Percentiles rank a stretch among this genome's conserved stretches.
These are phyloP conservation scores for Zymoseptoria passerinii DNA, from an alignment of 2,329 filamentous ascomycete species.

Conservation along the genomic window DNA sequence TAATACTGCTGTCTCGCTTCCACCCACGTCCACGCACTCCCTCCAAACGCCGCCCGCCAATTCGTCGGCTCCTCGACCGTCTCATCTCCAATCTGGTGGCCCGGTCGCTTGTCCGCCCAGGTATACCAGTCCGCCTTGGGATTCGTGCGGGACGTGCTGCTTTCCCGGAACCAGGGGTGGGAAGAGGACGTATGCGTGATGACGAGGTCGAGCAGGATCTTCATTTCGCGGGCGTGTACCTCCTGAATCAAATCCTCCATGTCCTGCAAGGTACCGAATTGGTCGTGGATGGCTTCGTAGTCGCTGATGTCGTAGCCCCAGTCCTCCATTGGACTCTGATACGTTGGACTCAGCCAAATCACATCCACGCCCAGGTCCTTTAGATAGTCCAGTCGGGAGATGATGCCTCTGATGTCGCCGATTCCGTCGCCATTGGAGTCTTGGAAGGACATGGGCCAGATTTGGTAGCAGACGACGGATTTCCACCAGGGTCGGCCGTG, in stretches of 20 bases:
- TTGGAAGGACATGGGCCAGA: constrained; percentile 41
- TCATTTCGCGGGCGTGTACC: constrained; percentile 56
- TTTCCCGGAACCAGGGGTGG: constrained; percentile 53
- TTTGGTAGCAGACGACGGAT: constrained; percentile 38
- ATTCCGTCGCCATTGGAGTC: constrained; percentile 50
- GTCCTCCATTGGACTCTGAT: constrained; percentile 53
- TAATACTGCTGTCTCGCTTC: constrained; percentile 67
- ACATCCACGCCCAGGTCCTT: constrained; percentile 53
- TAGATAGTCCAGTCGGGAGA: constrained; percentile 52
- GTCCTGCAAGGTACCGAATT: constrained; percentile 60
- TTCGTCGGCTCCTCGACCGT: constrained; percentile 61
- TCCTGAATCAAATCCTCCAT: constrained; percentile 54
- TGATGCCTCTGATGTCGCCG: constrained; percentile 56
- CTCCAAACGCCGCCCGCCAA: constrained; percentile 57
- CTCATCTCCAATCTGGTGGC: constrained; percentile 10
- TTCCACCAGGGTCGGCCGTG: constrained; percentile 36
- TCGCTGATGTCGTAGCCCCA: constrained; percentile 63
- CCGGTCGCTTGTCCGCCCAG: constrained; percentile 44
- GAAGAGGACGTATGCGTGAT: constrained; percentile 67
- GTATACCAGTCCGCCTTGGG: constrained; percentile 50
- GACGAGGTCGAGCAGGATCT: constrained; percentile 65
- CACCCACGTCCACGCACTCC: constrained; percentile 61
- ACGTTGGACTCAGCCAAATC: constrained; percentile 60
- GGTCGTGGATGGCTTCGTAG: constrained; percentile 56
- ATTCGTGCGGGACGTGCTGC: constrained; percentile 42